Base-by-base conservation (phyloP, 2,329 filamentous ascomycete species). In the Sporothrix sp. region DNA sequence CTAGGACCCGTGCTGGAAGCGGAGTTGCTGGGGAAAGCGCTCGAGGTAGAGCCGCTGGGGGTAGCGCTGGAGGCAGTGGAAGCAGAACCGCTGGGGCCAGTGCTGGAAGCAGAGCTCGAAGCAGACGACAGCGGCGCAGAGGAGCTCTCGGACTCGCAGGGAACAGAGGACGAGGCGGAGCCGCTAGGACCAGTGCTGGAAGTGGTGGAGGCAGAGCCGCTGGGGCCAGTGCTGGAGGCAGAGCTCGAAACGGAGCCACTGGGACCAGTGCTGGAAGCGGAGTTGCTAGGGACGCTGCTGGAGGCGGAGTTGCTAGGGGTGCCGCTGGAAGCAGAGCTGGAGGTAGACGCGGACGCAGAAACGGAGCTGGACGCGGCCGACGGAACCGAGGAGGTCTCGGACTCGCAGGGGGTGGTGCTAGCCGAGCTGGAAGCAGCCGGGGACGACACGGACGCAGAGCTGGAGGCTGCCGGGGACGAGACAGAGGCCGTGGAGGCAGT, bases 1-100 rank as follows among this genome's bases (percentile, higher is more conserved):
- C 48, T 58, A 30, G 59, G 21, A 16, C n/a, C 30, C 4, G 43
- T 59, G 42, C 55, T 51, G 28, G 57, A 14, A n/a, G 21, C 36
- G 13, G 36, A 40, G 46, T n/a, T n/a, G n/a, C n/a, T n/a, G n/a
- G n/a, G n/a, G n/a, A n/a, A n/a, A n/a, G n/a, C n/a, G n/a, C n/a
- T 37, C n/a, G n/a, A n/a, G n/a, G n/a, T n/a, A n/a, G n/a, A n/a
- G n/a, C n/a, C 14, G 28, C 25, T 40, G 14, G 44, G 10, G 4
- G 14, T 33, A 14, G 33, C 37, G 30, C n/a, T n/a, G n/a, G n/a
- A n/a, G n/a, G n/a, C 61, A 59, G 33, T 54, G 52, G 27, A 21
- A 13, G 23, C 25, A n/a, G 35, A 13, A 16, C 28, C 14, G 42
- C 48, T 58, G 27, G 59, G 23, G n/a, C 32, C 32, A 27, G 42